Base-by-base conservation (phyloP, 805 yeast genomes). In the Hyphopichia homilentoma region DNA sequence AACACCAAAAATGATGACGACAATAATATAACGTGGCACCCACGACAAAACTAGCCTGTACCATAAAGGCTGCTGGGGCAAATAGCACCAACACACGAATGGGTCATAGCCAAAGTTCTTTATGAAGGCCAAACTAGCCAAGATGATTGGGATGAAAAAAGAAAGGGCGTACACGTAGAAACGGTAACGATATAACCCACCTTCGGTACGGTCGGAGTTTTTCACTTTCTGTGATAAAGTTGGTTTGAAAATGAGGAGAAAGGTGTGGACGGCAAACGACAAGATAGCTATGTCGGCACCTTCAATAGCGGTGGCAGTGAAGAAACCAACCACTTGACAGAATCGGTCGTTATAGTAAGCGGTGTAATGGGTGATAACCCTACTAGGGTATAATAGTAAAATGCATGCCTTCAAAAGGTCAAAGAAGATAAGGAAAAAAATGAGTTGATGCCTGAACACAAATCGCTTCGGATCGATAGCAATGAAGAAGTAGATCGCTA, bases 251-350 rank as follows among this genome's bases (percentile, higher is more conserved):
- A 88, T 81, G 19, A 86, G 60, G 26, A 87, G 50, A 17, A 78
- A 85, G 7, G 90, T 82, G 57, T 88, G 96, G 11, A 87, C 58
- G 2, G 96, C 95, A 59, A 88, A 83, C 21, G 81, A 71, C 20
- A 86, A 61, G 32, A 87, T 88, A 12, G 93, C 88, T 21, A 86
- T 50, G 57, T 88, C 97, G 2, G 89, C 87, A 14, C 95, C 95
- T 56, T 85, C 94, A 9, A 84, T 81, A 15, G 86, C 71, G 24
- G 79, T 68, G 3, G 89, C 84, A 1, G 95, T 83, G 56, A 85
- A 79, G 66, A 84, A 87, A 2, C 95, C 96, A 21, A 82, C 70
- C 4, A 77, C 74, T 48, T 79, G 76, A 45, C 81, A 75, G 49
- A 82, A 76, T 19, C 53, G 55, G 24, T 64, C 57, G 43, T 65